Conservation (phyloP, 106 monocot genomes). For the Phalaenopsis equestris region DNA sequence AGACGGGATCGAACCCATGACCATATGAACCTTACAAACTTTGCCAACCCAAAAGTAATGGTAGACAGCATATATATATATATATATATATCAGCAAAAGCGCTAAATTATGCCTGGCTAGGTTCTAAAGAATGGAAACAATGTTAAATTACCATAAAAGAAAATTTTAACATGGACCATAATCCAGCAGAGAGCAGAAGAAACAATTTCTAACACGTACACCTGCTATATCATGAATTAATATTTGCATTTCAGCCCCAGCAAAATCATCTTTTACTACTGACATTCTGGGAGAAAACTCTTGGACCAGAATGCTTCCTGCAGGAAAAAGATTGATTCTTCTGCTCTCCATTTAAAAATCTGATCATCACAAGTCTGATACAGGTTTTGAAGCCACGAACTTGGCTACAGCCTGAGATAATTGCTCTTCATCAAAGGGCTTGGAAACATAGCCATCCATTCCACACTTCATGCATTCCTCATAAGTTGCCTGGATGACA, state of each 20-base stretch:
- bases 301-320: neutral
- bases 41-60: too few species aligned
- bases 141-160: neutral
- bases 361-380: slow-evolving; percentile 4
- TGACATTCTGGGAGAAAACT: neutral
- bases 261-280: neutral
- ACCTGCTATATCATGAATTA: neutral
- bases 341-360: too few species aligned
- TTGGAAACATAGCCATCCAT: slow-evolving; percentile 99
- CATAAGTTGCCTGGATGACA: slow-evolving; percentile 90
- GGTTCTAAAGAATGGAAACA: neutral
- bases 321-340: too few species aligned
- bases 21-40: too few species aligned
- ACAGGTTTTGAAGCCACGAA: slow-evolving; percentile 35
- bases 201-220: neutral
- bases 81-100: neutral
- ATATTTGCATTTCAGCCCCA: neutral
- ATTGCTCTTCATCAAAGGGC: slow-evolving; percentile 82
- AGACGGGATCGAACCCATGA: too few species aligned
- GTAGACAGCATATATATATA: too few species aligned
- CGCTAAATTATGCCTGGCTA: neutral
- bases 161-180: neutral
- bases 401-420: slow-evolving; percentile 73
- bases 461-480: slow-evolving; percentile 83
- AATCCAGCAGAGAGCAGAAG: neutral